These are phyloP conservation scores for Chalciporus chontae DNA, from an alignment of 768 basidiomycete genomes.

Conservation along the genomic window DNA sequence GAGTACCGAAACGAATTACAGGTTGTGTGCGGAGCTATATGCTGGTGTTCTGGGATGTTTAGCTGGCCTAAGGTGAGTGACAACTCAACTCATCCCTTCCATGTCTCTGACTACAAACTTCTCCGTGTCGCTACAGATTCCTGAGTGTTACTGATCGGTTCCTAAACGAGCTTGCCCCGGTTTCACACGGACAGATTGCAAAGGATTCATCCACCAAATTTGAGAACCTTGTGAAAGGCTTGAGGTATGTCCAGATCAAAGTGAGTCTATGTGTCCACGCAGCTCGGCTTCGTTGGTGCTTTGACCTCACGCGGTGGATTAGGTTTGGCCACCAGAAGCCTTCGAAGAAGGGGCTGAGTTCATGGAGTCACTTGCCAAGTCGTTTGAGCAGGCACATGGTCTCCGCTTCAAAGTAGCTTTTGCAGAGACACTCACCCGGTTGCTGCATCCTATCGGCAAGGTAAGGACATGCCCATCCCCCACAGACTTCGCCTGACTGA, in stretches of 20 bases:
- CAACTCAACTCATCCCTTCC: background rate
- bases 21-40: conserved; percentile 78
- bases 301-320: conserved; percentile 4
- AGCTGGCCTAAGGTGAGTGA: conserved; percentile 69
- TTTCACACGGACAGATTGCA: conserved; percentile 69
- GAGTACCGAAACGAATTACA: conserved; percentile 69
- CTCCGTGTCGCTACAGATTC: conserved; percentile 50
- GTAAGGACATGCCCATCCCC: conserved; percentile 32
- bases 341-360: conserved; percentile 95
- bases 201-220: conserved; percentile 81
- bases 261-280: conserved; percentile 33
- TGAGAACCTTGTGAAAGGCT: conserved; percentile 79
- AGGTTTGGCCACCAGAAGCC: conserved; percentile 92
- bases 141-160: conserved; percentile 92
- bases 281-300: background rate
- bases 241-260: conserved; percentile 81
- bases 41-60: conserved; percentile 82
- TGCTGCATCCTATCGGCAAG: conserved; percentile 88
- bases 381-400: conserved; percentile 83
- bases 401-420: conserved; percentile 78
- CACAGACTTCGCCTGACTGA: background rate
- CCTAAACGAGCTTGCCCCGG: conserved; percentile 70
- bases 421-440: conserved; percentile 71
- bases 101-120: background rate
- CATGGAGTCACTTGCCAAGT: conserved; percentile 75